These are phyloP conservation scores for Lactarius hatsudake DNA, from an alignment of 768 basidiomycete genomes.

Conservation along the genomic window DNA sequence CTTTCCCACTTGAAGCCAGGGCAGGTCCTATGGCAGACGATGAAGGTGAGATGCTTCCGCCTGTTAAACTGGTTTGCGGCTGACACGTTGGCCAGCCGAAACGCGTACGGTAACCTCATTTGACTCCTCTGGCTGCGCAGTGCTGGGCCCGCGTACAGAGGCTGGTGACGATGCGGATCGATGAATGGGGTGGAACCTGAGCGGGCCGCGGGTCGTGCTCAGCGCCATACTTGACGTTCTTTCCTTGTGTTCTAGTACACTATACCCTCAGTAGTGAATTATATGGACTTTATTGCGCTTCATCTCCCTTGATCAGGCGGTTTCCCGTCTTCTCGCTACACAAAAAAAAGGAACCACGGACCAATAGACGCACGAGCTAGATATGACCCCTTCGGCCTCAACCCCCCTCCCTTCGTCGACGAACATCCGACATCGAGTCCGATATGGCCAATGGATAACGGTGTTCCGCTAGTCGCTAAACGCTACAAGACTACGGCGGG, in stretches of 20 bases:
- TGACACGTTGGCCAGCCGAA: background rate
- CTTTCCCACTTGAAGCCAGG: background rate
- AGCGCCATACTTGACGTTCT: background rate
- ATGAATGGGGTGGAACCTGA: background rate
- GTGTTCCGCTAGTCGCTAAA: background rate
- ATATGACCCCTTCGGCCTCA: background rate
- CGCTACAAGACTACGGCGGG: background rate
- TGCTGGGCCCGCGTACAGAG: background rate
- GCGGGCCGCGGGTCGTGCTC: background rate
- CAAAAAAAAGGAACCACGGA: background rate
- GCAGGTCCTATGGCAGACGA: background rate
- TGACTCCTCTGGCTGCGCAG: background rate
- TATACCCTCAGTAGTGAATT: background rate
- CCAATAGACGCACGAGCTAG: background rate
- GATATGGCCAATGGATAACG: background rate
- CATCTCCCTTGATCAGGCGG: no score
- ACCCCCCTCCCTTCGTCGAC: background rate
- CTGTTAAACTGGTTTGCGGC: background rate
- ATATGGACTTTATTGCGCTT: background rate
- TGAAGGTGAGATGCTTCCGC: background rate
- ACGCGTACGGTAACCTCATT: background rate
- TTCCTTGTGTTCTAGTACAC: background rate
- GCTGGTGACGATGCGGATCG: background rate
- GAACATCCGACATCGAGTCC: background rate
- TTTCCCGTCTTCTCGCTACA: no score